Evolutionary conservation across 1,139 yeast species (phyloP).

Genomic region (Taphrina wiesneri): DNA sequence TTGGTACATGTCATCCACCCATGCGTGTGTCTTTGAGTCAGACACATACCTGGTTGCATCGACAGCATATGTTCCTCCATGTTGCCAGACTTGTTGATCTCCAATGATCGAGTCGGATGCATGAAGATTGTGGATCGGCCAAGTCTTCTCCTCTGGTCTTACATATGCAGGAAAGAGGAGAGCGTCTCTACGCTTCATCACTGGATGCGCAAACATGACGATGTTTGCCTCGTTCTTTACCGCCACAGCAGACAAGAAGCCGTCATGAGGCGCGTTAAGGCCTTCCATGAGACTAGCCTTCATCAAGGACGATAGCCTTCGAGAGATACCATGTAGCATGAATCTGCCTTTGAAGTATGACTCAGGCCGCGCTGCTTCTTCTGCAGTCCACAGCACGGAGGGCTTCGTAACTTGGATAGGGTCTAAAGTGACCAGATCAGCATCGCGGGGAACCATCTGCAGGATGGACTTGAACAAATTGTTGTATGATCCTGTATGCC

Average conservation of each 20-base stretch:
- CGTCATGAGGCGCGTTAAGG: slow-evolving; percentile 27
- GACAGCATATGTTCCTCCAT: slow-evolving; percentile 15
- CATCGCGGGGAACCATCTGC: neutral
- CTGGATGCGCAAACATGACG: slow-evolving; percentile 14
- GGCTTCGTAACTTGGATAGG: slow-evolving; percentile 16
- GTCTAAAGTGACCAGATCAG: slow-evolving; percentile 20
- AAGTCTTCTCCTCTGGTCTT: neutral
- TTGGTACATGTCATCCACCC: slow-evolving; percentile 23
- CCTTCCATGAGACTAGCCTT: slow-evolving; percentile 1
- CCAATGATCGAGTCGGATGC: neutral
- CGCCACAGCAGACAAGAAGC: slow-evolving; percentile 25
- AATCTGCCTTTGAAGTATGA: slow-evolving; percentile 1
- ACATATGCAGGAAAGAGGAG: neutral
- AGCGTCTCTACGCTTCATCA: slow-evolving; percentile 10
- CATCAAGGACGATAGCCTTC: slow-evolving; percentile 1
- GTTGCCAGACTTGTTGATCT: slow-evolving; percentile 11
- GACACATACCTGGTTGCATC: slow-evolving; percentile 6
- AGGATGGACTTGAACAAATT: neutral
- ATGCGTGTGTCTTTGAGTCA: neutral
- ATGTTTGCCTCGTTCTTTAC: slow-evolving; percentile 1
- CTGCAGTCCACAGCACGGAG: neutral
- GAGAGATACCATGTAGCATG: slow-evolving; percentile 23
- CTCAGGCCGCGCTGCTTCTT: slow-evolving; percentile 15
- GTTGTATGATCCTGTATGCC: slow-evolving; percentile 3
- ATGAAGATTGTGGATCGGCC: neutral